phyloP scores from a whole-genome alignment of 208 protist genomes.

The Acanthamoeba quina region DNA sequence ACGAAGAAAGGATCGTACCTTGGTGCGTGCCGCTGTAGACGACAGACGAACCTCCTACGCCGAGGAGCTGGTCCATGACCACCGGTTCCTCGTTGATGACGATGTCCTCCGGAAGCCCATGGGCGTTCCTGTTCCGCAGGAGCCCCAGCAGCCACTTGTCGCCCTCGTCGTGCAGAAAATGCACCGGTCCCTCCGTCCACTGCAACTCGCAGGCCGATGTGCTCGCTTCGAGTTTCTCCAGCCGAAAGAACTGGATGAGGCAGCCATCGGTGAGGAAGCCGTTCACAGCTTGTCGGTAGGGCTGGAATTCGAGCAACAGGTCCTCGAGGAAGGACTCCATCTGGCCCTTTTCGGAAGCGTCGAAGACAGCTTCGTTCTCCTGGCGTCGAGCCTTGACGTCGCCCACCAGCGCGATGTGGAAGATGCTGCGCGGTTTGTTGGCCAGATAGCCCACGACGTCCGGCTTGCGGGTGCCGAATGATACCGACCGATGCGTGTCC shows the following conservation, averaged over 20 bases:
- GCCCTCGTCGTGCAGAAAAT: background rate
- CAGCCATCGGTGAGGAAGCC: constrained; percentile 53
- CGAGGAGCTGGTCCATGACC: constrained; percentile 20
- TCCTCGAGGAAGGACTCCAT: constrained; percentile 42
- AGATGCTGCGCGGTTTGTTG: background rate
- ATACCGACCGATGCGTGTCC: background rate
- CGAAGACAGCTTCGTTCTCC: background rate
- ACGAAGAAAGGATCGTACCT: background rate
- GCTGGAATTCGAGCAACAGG: constrained; percentile 27
- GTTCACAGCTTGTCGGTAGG: constrained; percentile 1
- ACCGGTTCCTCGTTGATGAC: background rate
- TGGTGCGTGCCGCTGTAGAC: background rate
- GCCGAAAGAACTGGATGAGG: constrained; percentile 54
- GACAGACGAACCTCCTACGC: constrained; percentile 16
- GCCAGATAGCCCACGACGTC: constrained; percentile 46
- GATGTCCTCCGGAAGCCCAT: background rate
- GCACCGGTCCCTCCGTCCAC: constrained; percentile 31
- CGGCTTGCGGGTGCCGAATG: background rate
- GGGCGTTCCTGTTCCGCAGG: background rate
- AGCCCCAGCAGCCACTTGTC: constrained; percentile 54
- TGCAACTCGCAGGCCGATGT: background rate
- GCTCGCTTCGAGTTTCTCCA: background rate
- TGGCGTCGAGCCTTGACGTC: constrained; percentile 17
- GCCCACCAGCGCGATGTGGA: constrained; percentile 43
- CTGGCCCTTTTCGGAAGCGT: constrained; percentile 44